These are phyloP conservation scores for Chrysanthemum seticuspe DNA, from an alignment of 129 eudicot genomes.

Conservation along the genomic window DNA sequence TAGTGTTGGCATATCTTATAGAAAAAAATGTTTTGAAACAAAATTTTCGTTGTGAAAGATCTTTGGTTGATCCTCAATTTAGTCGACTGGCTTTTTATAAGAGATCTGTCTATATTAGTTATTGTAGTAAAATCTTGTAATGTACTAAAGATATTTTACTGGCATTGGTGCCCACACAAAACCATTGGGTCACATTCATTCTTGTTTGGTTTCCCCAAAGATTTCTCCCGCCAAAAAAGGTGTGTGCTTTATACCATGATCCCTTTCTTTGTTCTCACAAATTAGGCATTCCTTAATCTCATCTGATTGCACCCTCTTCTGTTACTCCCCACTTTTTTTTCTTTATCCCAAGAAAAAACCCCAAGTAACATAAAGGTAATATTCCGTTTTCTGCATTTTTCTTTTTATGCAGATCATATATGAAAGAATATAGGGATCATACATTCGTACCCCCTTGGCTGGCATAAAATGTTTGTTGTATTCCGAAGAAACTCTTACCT, in stretches of 20 bases:
- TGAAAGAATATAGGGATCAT: background rate
- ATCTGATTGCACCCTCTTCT: slow-evolving; percentile 24
- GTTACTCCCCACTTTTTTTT: slow-evolving; percentile 18
- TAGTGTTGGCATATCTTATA: background rate
- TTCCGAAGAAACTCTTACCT: background rate
- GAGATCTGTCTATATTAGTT: no score
- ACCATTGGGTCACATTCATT: slow-evolving; percentile 8
- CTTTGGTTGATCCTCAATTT: background rate
- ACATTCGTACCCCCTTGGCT: background rate
- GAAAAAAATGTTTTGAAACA: slow-evolving; percentile 4
- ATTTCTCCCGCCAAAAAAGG: slow-evolving; percentile 29
- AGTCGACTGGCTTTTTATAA: no score
- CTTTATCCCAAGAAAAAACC: slow-evolving; percentile 11
- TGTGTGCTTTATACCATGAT: slow-evolving; percentile 4
- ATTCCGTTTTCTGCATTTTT: background rate
- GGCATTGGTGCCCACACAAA: background rate
- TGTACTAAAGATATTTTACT: background rate
- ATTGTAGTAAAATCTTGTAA: no score
- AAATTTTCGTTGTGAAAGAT: background rate
- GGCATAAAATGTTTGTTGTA: background rate
- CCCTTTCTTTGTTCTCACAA: background rate
- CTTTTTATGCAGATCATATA: background rate
- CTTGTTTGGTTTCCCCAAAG: slow-evolving; percentile 8
- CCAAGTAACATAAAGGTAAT: slow-evolving; percentile 30
- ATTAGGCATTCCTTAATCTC: slow-evolving; percentile 20